phyloP scores from a whole-genome alignment of 495 filamentous ascomycete species.

The Choiromyces venosus region DNA sequence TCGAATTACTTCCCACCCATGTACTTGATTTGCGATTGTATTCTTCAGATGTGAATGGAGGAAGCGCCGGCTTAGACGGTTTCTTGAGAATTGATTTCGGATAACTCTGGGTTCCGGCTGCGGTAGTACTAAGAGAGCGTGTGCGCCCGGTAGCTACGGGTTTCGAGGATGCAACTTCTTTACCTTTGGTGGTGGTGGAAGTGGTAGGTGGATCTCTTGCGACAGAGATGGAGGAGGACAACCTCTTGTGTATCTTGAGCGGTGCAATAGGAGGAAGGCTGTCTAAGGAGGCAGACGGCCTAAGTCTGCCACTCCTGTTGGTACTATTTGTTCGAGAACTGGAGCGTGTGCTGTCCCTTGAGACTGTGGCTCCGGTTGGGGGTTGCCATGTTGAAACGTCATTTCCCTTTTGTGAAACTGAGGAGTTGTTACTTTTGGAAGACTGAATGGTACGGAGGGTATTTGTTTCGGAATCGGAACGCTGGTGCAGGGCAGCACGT shows the following conservation, averaged over 20 bases:
- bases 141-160: conserved; percentile 8
- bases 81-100: conserved; percentile 36
- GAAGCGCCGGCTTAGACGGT: conserved; percentile 22
- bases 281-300: conserved; percentile 29
- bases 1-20: conserved; percentile 30
- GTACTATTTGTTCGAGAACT: conserved; percentile 27
- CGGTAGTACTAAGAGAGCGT: conserved; percentile 4
- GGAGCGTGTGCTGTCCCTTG: conserved; percentile 34
- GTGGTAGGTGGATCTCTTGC: conserved; percentile 14
- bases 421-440: conserved; percentile 35
- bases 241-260: conserved; percentile 38
- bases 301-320: conserved; percentile 15
- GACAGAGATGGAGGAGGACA: conserved; percentile 22
- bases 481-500: conserved; percentile 38
- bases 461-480: conserved; percentile 41
- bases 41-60: conserved; percentile 35
- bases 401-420: conserved; percentile 34
- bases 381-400: conserved; percentile 33
- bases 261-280: conserved; percentile 39
- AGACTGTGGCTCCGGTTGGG: conserved; percentile 27
- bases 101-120: conserved; percentile 22
- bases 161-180: conserved; percentile 5
- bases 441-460: conserved; percentile 30
- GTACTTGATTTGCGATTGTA: conserved; percentile 37
- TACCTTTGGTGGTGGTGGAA: neutral